Base-by-base conservation (phyloP, 2,329 filamentous ascomycete species). In the Aspergillus sp. region DNA sequence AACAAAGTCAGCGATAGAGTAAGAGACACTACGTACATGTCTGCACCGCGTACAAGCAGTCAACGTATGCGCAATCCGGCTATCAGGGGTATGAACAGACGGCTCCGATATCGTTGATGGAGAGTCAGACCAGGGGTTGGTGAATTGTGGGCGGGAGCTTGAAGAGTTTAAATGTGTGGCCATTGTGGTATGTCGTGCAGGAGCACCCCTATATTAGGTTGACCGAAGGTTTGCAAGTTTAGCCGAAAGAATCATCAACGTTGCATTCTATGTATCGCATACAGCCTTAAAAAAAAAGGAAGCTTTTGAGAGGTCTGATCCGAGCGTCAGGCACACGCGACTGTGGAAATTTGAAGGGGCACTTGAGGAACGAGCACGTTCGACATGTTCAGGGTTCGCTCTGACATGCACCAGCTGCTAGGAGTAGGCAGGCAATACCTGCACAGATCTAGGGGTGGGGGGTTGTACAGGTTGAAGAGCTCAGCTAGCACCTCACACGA, bases 21-120 rank as follows among this genome's bases (percentile, higher is more conserved):
- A 9, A 51, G 59, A 50, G 39, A 41, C 9, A 51, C 57, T 69
- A 66, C 75, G 68, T 76, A 81, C 80, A 72, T 81, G 79, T 76
- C 80, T 76, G 70, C 80, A 82, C 57, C 80, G 76, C 32, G 79
- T 80, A 64, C 80, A 82, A 25, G 80, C 80, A 9, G 80, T 82
- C 59, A 82, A 73, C 21, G 80, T 82, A 67, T 82, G 80, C 58
- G 78, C 75, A 63, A 78, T 74, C 60, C 77, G 77, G 57, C 74
- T 71, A 65, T 77, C 74, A 23, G 74, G 71, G 54, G 65, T 65
- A 30, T 74, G 69, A 39, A 67, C 65, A 49, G 68, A 69, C 50
- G 69, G 69, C 54, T 71, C 69, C 53, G 72, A 66, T 45, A 60
- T 59, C 67, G 60, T 72, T 52, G 68, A 67, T 54, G 72, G 69